Conservation (phyloP, 495 filamentous ascomycete species). For the Apodospora peruviana region DNA sequence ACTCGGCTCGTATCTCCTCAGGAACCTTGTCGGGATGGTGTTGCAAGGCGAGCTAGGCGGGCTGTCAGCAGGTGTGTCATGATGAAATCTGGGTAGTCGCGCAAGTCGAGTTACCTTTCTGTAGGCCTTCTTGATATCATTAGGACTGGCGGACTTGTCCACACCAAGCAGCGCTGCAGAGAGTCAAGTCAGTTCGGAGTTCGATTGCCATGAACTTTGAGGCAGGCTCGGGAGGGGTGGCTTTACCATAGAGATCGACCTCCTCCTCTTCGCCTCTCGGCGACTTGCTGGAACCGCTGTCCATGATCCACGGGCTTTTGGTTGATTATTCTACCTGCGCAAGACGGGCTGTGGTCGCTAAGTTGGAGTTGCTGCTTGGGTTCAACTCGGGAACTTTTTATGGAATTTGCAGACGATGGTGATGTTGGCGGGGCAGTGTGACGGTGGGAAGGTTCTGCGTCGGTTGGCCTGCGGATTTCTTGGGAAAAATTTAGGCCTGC, state of each 20-base stretch:
- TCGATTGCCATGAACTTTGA: neutral
- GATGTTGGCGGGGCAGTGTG: slow-evolving; percentile 2
- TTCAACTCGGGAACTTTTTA: no score
- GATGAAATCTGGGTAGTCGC: neutral
- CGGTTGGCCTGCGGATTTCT: neutral
- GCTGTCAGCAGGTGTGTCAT: slow-evolving; percentile 13
- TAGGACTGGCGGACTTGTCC: slow-evolving; percentile 60
- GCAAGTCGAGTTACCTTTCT: slow-evolving; percentile 62
- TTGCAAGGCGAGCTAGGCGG: slow-evolving; percentile 68
- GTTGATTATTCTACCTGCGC: slow-evolving; percentile 14
- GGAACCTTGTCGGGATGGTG: slow-evolving; percentile 95
- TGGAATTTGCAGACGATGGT: no score
- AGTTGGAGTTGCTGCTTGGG: no score
- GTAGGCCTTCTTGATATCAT: slow-evolving; percentile 95
- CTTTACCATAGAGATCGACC: slow-evolving; percentile 64
- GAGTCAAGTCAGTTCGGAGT: slow-evolving; percentile 3
- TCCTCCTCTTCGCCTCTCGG: slow-evolving; percentile 33
- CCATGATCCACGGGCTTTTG: slow-evolving; percentile 29
- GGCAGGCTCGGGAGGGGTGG: slow-evolving; percentile 1
- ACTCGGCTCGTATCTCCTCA: slow-evolving; percentile 73
- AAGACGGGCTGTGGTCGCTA: no score
- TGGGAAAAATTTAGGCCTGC: no score
- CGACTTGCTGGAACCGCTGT: slow-evolving; percentile 26
- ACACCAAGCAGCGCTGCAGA: slow-evolving; percentile 68
- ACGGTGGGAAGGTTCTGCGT: neutral